These are phyloP conservation scores for Myriosclerotinia curreyana DNA, from an alignment of 2,329 filamentous ascomycete genomes.

Conservation along the genomic window DNA sequence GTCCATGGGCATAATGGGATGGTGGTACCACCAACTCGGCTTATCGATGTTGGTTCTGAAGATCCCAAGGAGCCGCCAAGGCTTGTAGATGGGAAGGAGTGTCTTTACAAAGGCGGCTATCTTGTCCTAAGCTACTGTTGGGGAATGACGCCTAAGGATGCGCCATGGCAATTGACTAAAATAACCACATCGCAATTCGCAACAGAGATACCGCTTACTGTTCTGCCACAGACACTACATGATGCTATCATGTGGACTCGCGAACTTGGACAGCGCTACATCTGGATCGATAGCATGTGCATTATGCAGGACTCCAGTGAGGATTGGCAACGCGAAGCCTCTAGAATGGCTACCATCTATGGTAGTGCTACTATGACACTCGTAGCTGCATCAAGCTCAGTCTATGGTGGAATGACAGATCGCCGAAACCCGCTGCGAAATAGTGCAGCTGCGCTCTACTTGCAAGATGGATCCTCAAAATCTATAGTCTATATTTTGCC, in stretches of 20 bases:
- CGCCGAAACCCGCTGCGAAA: not conserved
- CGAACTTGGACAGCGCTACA: not conserved
- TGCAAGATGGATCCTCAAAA: not conserved
- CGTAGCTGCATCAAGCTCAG: not conserved
- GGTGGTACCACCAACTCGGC: not conserved
- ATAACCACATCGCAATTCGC: not conserved
- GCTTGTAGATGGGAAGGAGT: not conserved
- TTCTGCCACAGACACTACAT: not conserved
- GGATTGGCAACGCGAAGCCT: not conserved
- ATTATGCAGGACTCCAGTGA: not conserved
- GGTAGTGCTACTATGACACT: not conserved
- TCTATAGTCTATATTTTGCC: not conserved
- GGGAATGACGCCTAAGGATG: not conserved
- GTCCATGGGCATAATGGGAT: not conserved
- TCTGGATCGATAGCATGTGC: constrained; percentile 7
- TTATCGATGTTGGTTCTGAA: not conserved
- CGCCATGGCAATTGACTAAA: not conserved
- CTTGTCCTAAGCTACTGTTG: not conserved
- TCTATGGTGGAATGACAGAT: not conserved
- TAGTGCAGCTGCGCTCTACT: not conserved
- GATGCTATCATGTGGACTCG: constrained; percentile 5
- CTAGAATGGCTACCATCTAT: not conserved
- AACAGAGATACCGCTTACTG: not conserved
- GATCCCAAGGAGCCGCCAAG: not conserved
- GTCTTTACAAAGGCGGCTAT: not conserved